A percentile compares a stretch with the other conserved stretches of the same genome.
Conservation (phyloP, 257 asterid species). For the Nicotiana otophora region DNA sequence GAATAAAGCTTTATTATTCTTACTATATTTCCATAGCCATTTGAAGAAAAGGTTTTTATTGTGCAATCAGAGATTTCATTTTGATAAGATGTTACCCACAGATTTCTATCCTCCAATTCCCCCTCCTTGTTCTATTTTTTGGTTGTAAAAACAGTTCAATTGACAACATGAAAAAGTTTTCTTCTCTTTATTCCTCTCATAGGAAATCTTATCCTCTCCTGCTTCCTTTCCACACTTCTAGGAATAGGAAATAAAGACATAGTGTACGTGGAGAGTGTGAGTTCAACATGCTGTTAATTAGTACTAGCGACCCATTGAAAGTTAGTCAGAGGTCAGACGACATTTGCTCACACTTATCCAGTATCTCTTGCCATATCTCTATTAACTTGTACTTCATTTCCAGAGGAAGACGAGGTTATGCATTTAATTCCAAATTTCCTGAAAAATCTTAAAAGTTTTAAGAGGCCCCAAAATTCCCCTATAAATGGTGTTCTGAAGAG, state of each 20-base stretch:
- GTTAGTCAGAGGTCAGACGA: no score
- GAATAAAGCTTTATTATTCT: background rate
- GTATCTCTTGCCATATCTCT: no score
- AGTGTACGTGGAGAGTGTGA: background rate
- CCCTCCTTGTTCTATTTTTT: background rate
- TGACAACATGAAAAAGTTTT: background rate
- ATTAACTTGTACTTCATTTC: no score
- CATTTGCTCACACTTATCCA: no score
- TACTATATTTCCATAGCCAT: background rate
- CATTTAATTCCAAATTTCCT: no score
- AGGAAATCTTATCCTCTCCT: background rate
- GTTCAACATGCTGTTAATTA: no score
- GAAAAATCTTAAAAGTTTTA: no score
- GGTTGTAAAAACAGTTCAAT: background rate
- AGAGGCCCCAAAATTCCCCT: no score
- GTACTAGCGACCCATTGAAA: no score
- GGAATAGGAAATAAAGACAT: background rate
- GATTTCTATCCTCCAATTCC: background rate
- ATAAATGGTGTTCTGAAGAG: no score
- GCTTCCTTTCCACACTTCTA: background rate
- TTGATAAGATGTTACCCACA: no score
- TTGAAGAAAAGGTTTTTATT: background rate
- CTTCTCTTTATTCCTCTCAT: background rate
- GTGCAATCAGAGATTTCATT: background rate
- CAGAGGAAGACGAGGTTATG: no score